Evolutionary conservation across 2,329 filamentous ascomycete genomes (phyloP), one percentile per base, ranked within the genome.

Genomic region (Colletotrichum scovillei): DNA sequence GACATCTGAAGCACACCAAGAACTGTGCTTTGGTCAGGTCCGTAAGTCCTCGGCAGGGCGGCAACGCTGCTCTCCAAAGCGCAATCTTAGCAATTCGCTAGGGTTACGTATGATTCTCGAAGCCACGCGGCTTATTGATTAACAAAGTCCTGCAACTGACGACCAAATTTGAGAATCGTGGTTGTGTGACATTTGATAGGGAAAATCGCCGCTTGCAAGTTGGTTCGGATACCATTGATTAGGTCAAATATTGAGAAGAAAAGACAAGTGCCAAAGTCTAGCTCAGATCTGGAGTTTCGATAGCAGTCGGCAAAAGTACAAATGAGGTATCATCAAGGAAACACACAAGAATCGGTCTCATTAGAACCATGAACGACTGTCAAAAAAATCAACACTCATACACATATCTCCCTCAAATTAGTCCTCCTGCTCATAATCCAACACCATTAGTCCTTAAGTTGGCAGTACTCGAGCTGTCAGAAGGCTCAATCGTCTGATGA

Each of bases 401-500:
- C 5, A 9, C 4, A 16, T 28, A 5, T 46, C 24, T 19, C 19
- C 32, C 11, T 22, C 24, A 14, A 5, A 12, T 11, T 38, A 19
- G 11, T 42, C 14, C n/a, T 24, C 22, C n/a, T 60, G 0, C 30
- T 58, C 38, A 69, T 28, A 63, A 4, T 7, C 35, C 66, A 22
- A 49, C 14, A 1, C 58, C 60, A 24, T 49, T 57, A 4, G 52
- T 26, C 9, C 63, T 56, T 32, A 75, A 26, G 28, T 75, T 62
- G 1, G 58, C 24, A 3, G 73, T 73, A 63, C 73, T 73, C 5
- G 67, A 75, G 49, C 30, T 68, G 32, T 70, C 63, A 1, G 52
- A 60, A 1, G 63, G 52, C 38, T 73, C 73, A 2, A 73, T 63
- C 53, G 63, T 73, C 63, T 73, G 73, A 19, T 57, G 32, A 19